phyloP scores from a whole-genome alignment of 2,329 filamentous ascomycete species.

The Lecanosticta acicola region DNA sequence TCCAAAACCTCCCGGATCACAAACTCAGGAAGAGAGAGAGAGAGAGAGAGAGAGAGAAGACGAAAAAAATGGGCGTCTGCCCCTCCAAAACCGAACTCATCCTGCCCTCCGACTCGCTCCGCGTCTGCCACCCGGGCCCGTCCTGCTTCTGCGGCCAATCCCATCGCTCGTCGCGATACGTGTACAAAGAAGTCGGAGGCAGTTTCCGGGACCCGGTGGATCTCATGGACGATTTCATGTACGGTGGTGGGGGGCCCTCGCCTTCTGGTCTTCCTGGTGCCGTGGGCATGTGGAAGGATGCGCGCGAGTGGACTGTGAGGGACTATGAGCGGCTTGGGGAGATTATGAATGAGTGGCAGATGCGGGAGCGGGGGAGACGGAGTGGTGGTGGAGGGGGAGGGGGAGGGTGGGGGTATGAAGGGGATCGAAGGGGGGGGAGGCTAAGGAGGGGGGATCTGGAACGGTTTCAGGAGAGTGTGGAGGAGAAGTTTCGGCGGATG shows the following conservation, averaged over 20 bases:
- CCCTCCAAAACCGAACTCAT: conserved; percentile 23
- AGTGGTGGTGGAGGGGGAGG: conserved; percentile 4
- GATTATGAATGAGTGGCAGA: conserved; percentile 21
- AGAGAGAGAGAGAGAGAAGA: no score
- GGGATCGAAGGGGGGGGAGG: background rate
- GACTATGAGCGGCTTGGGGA: conserved; percentile 26
- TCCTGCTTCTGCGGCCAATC: conserved; percentile 22
- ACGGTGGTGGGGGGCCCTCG: no score
- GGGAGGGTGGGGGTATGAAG: background rate
- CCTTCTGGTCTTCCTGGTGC: no score
- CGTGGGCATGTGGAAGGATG: conserved; percentile 16
- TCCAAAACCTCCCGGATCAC: no score
- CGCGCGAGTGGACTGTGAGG: conserved; percentile 20
- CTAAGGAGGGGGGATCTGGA: conserved; percentile 12
- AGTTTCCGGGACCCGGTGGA: conserved; percentile 23
- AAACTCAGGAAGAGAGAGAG: no score
- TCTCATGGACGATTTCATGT: conserved; percentile 18
- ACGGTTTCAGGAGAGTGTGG: conserved; percentile 11
- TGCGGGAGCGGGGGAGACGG: conserved; percentile 14
- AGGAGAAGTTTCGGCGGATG: conserved; percentile 19
- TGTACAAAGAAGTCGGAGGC: conserved; percentile 24
- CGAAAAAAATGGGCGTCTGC: conserved; percentile 23
- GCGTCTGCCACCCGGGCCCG: conserved; percentile 16
- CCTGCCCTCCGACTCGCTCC: conserved; percentile 24
- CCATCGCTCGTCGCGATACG: conserved; percentile 19